Base-by-base conservation (phyloP, 805 yeast species). In the Babjeviella inositovora region DNA sequence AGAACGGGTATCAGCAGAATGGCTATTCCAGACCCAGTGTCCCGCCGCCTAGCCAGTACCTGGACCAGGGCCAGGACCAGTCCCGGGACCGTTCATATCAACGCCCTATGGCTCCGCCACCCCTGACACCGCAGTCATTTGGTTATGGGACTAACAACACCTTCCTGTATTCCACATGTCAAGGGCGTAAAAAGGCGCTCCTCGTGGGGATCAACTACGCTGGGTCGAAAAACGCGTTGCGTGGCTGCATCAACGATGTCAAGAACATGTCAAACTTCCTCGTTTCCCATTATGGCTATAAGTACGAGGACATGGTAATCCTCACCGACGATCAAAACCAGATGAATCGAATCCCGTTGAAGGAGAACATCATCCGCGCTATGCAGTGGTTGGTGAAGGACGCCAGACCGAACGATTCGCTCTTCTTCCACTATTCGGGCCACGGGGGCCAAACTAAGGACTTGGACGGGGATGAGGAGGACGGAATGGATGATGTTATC, bases 221-320 rank as follows among this genome's bases (percentile, higher is more conserved):
- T 29, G 84, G 84, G 5, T 48, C 73, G 4, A 45, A 42, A 23
- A 72, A 67, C 37, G 63, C 57, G 30, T 48, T 81, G 22, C 54
- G 70, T 20, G 93, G 93, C 2, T 80, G 93, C 43, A 74, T 81
- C 38, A 81, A 81, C 38, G 93, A 80, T 45, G 81, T 60, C 10
- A 45, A 57, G 23, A 66, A 63, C 45, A 62, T 66, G 56, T 51
- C 45, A 24, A 34, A 37, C 20, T 45, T 41, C 26, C 48, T 69
- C 27, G 39, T 53, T 11, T 25, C 38, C 13, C 29, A 44, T 15
- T 52, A 54, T 28, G 76, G 76, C 1, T 71, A 64, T 36, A 32
- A 33, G 7, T 48, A 51, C 15, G 66, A 64, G 30, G 69, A 70
- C 39, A 68, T 71, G 35, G 79, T 71, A 8, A 43, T 65, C 23